These are phyloP conservation scores for Pholiota adiposa DNA, from an alignment of 1,284 basidiomycete genomes.

Conservation along the genomic window DNA sequence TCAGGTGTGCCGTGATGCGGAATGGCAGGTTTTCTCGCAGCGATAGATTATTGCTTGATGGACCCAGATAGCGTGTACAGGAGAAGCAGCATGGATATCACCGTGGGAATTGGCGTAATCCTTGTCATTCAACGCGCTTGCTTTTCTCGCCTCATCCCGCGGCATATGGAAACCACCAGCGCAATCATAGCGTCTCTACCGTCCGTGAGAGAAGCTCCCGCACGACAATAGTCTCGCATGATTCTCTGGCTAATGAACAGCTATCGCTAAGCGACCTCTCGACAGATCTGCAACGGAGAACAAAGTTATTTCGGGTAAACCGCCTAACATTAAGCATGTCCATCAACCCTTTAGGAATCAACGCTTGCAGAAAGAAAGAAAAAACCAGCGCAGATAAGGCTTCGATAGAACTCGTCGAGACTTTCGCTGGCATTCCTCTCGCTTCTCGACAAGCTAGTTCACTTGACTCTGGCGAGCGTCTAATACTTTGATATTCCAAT, in stretches of 20 bases:
- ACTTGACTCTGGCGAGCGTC: background rate
- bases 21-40: background rate
- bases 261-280: background rate
- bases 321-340: background rate
- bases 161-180: background rate
- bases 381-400: background rate
- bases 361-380: background rate
- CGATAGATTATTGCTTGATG: background rate
- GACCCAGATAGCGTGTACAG: background rate
- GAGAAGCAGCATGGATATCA: background rate
- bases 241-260: background rate
- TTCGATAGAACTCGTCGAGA: background rate
- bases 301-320: background rate
- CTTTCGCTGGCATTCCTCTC: background rate
- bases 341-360: background rate
- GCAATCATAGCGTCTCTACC: background rate
- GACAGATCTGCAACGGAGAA: background rate
- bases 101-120: background rate
- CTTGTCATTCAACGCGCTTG: background rate
- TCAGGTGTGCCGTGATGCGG: constrained; percentile 4
- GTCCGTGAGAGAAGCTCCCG: background rate
- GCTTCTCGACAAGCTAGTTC: background rate
- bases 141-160: background rate
- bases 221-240: background rate
- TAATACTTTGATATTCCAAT: too few relatives aligned